These are phyloP conservation scores for Trichoderma endophyticum DNA, from an alignment of 2,329 filamentous ascomycete species.

Conservation along the genomic window DNA sequence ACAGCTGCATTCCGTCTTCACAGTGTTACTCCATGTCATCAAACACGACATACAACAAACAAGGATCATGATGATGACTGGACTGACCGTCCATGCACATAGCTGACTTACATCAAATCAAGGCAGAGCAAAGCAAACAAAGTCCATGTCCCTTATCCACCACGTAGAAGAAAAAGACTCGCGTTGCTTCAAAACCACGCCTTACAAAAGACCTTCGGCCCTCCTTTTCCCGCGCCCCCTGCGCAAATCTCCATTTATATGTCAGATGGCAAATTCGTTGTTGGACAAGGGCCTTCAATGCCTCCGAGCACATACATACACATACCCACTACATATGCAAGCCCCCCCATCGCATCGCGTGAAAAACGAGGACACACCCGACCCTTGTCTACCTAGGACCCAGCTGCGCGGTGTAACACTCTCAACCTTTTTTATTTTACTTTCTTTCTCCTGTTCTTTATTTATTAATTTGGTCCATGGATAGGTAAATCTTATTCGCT, in stretches of 20 bases:
- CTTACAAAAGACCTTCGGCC: not conserved
- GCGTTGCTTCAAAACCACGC: not conserved
- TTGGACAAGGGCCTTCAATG: not conserved
- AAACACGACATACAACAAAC: not conserved
- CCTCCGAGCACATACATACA: not conserved
- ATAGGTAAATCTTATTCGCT: not conserved
- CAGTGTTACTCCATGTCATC: not conserved
- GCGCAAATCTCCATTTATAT: not conserved
- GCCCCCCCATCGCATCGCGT: not conserved
- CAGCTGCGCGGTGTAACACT: slow-evolving; percentile 4
- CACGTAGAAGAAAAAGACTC: not conserved
- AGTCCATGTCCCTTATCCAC: not conserved
- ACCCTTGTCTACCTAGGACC: not conserved
- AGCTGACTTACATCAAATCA: not conserved
- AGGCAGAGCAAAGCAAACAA: not conserved
- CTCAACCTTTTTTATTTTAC: not conserved
- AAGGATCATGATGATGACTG: not conserved
- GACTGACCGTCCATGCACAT: not conserved
- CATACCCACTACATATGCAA: not conserved
- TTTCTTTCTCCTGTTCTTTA: not conserved
- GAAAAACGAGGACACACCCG: not conserved
- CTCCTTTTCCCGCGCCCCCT: not conserved
- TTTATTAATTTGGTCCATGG: not conserved
- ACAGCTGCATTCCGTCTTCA: not conserved
- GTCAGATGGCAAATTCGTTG: not conserved